These are phyloP conservation scores for Pezicula rhizophila DNA, from an alignment of 2,329 filamentous ascomycete genomes.

Conservation along the genomic window DNA sequence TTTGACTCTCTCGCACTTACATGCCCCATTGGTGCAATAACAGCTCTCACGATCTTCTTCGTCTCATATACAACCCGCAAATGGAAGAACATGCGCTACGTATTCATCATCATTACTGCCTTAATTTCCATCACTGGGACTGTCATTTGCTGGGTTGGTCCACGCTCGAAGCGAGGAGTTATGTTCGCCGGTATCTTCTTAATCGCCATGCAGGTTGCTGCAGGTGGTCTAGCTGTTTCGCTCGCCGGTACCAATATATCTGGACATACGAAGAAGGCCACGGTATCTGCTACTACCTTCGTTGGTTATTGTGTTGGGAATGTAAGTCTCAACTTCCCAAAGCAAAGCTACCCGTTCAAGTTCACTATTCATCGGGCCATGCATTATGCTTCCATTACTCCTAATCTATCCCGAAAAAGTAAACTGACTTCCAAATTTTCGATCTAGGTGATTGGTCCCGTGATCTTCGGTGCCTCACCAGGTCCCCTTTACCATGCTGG, in stretches of 20 bases:
- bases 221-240: conserved; percentile 19
- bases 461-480: conserved; percentile 26
- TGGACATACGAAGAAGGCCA: conserved; percentile 28
- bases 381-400: no score
- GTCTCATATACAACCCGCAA: conserved; percentile 25
- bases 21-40: conserved; percentile 27
- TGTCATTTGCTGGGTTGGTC: conserved; percentile 14
- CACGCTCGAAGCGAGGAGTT: conserved; percentile 27
- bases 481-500: conserved; percentile 11
- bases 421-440: no score
- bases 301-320: conserved; percentile 30
- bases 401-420: no score
- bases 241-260: conserved; percentile 29
- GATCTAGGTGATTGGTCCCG: conserved; percentile 21
- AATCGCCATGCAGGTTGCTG: conserved; percentile 18
- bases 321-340: conserved; percentile 1
- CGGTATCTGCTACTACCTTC: conserved; percentile 26
- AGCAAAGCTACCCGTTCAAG: no score
- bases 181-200: conserved; percentile 13
- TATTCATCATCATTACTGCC: conserved; percentile 17
- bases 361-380: no score
- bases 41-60: conserved; percentile 26
- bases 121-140: conserved; percentile 10
- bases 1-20: conserved; percentile 29
- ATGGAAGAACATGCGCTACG: conserved; percentile 20